Conservation (phyloP, 2,329 filamentous ascomycete species). For the Tolypocladium amazonense region DNA sequence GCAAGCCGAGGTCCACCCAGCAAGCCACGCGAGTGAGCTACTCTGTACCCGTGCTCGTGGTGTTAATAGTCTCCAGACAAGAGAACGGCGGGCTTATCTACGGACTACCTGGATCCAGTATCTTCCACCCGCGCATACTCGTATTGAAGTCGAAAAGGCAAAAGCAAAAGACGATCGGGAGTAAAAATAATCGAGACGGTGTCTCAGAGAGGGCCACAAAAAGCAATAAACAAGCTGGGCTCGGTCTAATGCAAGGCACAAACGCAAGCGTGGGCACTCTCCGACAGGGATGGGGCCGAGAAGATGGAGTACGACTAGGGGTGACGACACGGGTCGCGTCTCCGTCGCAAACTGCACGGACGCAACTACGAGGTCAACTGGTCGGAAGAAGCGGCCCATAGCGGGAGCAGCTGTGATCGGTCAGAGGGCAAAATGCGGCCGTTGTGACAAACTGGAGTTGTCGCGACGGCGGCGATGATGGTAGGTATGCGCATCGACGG, state of each 20-base stretch:
- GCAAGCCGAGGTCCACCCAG: background rate
- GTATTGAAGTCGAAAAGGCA: background rate
- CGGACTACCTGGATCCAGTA: background rate
- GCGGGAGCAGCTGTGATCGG: background rate
- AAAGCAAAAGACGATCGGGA: background rate
- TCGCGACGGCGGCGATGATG: background rate
- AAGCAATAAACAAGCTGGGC: background rate
- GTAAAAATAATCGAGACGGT: background rate
- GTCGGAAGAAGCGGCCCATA: background rate
- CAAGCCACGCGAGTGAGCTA: background rate
- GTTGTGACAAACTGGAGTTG: background rate
- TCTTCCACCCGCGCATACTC: background rate
- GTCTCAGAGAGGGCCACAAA: background rate
- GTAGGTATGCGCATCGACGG: background rate
- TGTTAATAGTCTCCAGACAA: background rate
- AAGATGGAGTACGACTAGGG: background rate
- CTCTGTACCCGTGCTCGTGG: background rate
- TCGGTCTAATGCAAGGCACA: background rate
- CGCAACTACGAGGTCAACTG: background rate
- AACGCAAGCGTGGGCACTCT: background rate
- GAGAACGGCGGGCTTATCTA: background rate
- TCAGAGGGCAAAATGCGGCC: background rate
- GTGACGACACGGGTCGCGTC: background rate
- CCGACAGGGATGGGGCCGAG: background rate
- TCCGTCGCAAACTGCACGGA: background rate